Percentiles rank a stretch among this genome's conserved stretches.
phyloP scores from a whole-genome alignment of 78 protist genomes.

The Polysphondylium violaceum region DNA sequence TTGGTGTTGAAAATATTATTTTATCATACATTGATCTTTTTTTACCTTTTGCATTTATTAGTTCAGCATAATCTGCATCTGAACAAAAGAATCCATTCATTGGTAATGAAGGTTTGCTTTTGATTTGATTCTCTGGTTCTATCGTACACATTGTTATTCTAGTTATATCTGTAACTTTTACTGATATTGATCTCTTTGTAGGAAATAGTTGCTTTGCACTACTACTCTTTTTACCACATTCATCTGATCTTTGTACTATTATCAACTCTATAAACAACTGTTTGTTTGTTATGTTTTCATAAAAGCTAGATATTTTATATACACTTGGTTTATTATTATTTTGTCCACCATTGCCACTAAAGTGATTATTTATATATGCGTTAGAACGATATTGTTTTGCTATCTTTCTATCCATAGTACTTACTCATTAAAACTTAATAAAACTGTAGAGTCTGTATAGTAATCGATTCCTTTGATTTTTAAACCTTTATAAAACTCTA shows the following conservation, averaged over 20 bases:
- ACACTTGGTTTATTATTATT: not conserved
- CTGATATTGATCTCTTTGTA: not conserved
- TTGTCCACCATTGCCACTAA: not conserved
- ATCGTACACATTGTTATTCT: slow-evolving; percentile 17
- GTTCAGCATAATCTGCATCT: not conserved
- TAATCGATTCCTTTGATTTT: slow-evolving; percentile 35
- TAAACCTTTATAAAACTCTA: slow-evolving; percentile 45
- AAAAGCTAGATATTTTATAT: slow-evolving; percentile 27
- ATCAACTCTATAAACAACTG: slow-evolving; percentile 1
- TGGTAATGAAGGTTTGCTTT: not conserved
- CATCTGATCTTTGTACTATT: slow-evolving; percentile 18
- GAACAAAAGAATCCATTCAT: slow-evolving; percentile 38
- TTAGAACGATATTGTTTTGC: not conserved
- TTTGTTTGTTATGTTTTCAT: not conserved
- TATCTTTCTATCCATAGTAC: not conserved
- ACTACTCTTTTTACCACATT: slow-evolving; percentile 17
- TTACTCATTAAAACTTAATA: not conserved
- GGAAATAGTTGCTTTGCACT: slow-evolving; percentile 12
- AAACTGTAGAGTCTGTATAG: slow-evolving; percentile 36
- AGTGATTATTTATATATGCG: too few relatives aligned
- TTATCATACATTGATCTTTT: slow-evolving; percentile 27
- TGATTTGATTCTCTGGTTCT: not conserved
- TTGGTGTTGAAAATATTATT: not conserved
- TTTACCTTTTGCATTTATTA: slow-evolving; percentile 7
- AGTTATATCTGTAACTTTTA: slow-evolving; percentile 13